Conservation (phyloP, 345 rosid genomes). For the Acer negundo region DNA sequence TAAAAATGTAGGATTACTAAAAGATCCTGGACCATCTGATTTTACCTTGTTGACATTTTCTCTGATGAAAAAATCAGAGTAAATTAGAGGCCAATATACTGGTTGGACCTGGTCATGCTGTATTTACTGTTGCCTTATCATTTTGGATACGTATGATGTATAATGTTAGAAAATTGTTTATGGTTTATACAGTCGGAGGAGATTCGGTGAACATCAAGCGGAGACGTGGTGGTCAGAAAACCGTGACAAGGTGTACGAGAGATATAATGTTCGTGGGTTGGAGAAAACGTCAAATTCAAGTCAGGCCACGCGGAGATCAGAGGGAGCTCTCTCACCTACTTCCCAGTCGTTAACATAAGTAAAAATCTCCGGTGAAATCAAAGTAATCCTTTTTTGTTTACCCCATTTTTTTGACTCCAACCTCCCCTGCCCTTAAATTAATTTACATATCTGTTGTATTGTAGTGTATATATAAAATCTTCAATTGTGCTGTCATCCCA, state of each 20-base stretch:
- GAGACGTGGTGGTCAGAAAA: conserved; percentile 98
- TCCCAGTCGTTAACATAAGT: conserved; percentile 29
- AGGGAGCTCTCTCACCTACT: conserved; percentile 51
- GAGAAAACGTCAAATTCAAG: conserved; percentile 67
- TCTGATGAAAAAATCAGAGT: not conserved
- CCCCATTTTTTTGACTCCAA: conserved; percentile 12
- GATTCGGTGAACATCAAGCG: conserved; percentile 94
- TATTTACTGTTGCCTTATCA: not conserved
- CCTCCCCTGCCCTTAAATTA: not conserved
- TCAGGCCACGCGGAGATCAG: conserved; percentile 53
- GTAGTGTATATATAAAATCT: conserved; percentile 54
- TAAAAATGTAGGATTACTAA: not conserved
- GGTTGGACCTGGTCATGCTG: not conserved
- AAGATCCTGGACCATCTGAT: not conserved
- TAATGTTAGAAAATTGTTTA: conserved; percentile 4
- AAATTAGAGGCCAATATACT: not conserved
- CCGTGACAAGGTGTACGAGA: conserved; percentile 85
- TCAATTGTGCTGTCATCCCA: conserved; percentile 27
- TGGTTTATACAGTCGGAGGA: conserved; percentile 69
- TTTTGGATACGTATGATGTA: not conserved
- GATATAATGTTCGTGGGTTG: conserved; percentile 74
- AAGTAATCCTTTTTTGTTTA: conserved; percentile 8
- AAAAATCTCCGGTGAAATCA: not conserved
- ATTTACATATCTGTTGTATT: conserved; percentile 40
- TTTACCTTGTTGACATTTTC: not conserved